Base-by-base conservation (phyloP, 108 stramenopile species). In the Fragilaria radians region DNA sequence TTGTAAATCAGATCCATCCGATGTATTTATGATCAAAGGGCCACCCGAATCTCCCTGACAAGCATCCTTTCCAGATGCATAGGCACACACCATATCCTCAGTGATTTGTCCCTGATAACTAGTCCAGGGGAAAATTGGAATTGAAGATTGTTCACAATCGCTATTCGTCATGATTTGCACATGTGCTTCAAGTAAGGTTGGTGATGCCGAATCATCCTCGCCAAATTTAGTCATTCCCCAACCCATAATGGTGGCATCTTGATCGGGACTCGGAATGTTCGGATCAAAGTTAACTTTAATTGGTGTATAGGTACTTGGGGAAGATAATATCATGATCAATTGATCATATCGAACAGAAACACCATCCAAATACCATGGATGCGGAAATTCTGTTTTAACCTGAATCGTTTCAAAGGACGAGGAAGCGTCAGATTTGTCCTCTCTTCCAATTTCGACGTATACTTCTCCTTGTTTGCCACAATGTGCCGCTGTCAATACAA, bases 401-500 rank as follows among this genome's bases (percentile, higher is more conserved):
- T 42, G 36, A 14, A 42, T 42, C 14, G 11, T 7, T 14, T 42
- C 36, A 14, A 11, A 42, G 7, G 7, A 14, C 7, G 36, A 11
- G 7, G 36, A 11, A 7, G 36, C 14, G n/a, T n/a, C n/a, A 7
- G 14, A 42, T 14, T 42, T 7, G 14, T 42, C 36, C 11, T 11
- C 7, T 7, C 36, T 7, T 14, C 36, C 36, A 42, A 42, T 42
- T 14, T 42, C 36, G 14, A 42, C 36, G 36, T 42, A 42, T 11
- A 42, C 36, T 7, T 52, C 52, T 18, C 61, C 67, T 42, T 7
- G 36, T 17, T 67, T 62, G 1, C 51, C 59, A 61, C 86, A 88
- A 66, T 88, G 86, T 0, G 81, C 78, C 19, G 86, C 86, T 4
- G 81, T 80, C 48, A 88, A 47, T 7, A 88, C 75, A 18, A 84